Evolutionary conservation across 176 grass and related monocot species (phyloP).

Genomic region (Elymus sibiricus): DNA sequence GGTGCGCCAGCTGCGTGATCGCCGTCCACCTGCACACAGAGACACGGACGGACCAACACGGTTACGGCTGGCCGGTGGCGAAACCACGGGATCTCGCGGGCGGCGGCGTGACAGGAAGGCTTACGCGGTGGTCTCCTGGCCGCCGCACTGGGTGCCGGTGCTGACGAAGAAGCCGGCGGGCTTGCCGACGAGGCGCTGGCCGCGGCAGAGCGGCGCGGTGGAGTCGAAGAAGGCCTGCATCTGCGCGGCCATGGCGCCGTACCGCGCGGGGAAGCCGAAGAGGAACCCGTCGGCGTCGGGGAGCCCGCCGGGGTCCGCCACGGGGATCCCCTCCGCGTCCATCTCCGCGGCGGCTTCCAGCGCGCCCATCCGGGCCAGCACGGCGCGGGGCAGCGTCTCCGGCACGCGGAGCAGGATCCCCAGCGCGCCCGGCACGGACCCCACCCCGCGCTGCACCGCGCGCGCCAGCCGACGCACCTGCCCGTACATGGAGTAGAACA

Average conservation of each 20-base stretch:
- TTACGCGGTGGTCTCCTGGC: conserved; percentile 61
- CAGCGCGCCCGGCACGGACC: conserved; percentile 21
- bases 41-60: neutral
- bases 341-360: neutral
- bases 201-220: conserved; percentile 29
- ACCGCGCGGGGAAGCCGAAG: conserved; percentile 49
- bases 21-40: conserved; percentile 43
- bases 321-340: conserved; percentile 16
- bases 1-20: conserved; percentile 62
- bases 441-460: conserved; percentile 38
- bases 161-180: conserved; percentile 54
- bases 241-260: conserved; percentile 51
- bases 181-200: conserved; percentile 48
- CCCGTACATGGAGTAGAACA: conserved; percentile 59
- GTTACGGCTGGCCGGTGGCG: neutral
- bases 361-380: conserved; percentile 41
- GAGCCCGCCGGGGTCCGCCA: conserved; percentile 24
- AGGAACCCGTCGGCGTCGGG: conserved; percentile 34
- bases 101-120: neutral
- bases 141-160: conserved; percentile 51
- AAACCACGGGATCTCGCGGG: neutral
- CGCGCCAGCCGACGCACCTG: conserved; percentile 39
- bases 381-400: conserved; percentile 39
- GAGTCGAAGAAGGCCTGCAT: conserved; percentile 62
- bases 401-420: conserved; percentile 40